Evolutionary conservation across 331 rosid genomes (phyloP).

Genomic region (Malus hybrid): DNA sequence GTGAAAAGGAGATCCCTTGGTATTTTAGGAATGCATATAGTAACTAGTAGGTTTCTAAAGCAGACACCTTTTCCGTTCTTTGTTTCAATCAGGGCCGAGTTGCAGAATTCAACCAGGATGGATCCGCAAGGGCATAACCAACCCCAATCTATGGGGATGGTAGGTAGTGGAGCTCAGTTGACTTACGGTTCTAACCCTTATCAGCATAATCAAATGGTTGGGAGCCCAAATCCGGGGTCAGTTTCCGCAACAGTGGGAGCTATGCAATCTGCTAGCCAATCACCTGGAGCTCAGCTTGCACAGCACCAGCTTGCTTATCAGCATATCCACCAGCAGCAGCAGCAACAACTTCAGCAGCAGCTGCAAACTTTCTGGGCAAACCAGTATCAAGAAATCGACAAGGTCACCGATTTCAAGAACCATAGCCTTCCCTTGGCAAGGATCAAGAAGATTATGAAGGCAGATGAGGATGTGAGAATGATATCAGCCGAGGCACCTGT

Average conservation of each 20-base stretch:
- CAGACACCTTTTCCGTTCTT: not conserved
- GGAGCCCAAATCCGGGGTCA: constrained; percentile 33
- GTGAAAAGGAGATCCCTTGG: not conserved
- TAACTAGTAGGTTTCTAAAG: not conserved
- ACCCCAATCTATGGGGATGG: constrained; percentile 62
- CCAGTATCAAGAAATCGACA: constrained; percentile 69
- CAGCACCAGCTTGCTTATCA: constrained; percentile 86
- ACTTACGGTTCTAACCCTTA: constrained; percentile 53
- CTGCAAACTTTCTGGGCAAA: constrained; percentile 54
- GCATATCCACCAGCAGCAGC: constrained; percentile 83
- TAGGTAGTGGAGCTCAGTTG: constrained; percentile 56
- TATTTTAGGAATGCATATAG: not conserved
- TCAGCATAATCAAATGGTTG: constrained; percentile 54
- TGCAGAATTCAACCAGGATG: constrained; percentile 29
- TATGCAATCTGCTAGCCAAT: constrained; percentile 50
- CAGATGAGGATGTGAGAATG: constrained; percentile 83
- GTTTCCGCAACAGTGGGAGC: constrained; percentile 37
- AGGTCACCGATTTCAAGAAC: constrained; percentile 74
- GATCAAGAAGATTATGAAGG: constrained; percentile 90
- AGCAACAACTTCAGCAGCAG: constrained; percentile 73
- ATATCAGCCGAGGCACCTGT: constrained; percentile 86
- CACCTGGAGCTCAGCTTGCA: constrained; percentile 65
- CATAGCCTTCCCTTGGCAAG: constrained; percentile 84
- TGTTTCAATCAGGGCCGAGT: not conserved
- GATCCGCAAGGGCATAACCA: constrained; percentile 74